A percentile compares a stretch with the other conserved stretches of the same genome.
Conservation (phyloP, 73 alveolate genomes). For the Paramecium tetraurelia region DNA sequence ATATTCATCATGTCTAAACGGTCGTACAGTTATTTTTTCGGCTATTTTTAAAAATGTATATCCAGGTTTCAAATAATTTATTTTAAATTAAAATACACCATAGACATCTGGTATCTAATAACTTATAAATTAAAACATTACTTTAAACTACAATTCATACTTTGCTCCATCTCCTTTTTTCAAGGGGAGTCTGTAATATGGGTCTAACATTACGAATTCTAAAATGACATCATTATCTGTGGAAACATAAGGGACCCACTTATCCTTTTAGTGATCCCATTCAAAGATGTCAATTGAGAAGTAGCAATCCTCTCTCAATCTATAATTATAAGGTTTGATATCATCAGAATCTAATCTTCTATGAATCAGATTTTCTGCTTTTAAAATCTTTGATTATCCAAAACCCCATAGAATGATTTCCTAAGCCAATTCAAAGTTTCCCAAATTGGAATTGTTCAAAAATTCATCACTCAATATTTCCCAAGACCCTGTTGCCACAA, state of each 20-base stretch:
- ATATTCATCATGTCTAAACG: slow-evolving; percentile 60
- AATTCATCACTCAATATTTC: slow-evolving; percentile 57
- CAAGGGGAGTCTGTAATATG: slow-evolving; percentile 40
- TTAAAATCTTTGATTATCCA: slow-evolving; percentile 24
- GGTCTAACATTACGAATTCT: slow-evolving; percentile 62
- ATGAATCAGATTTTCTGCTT: slow-evolving; percentile 46
- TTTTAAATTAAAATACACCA: slow-evolving; percentile 57
- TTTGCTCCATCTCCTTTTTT: slow-evolving; percentile 52
- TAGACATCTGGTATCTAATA: slow-evolving; percentile 52
- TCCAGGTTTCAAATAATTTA: slow-evolving; percentile 56
- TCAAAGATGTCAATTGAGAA: slow-evolving; percentile 48
- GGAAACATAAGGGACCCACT: slow-evolving; percentile 50
- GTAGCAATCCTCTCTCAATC: slow-evolving; percentile 46
- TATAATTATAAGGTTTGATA: slow-evolving; percentile 38
- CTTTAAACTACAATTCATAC: slow-evolving; percentile 40
- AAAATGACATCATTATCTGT: slow-evolving; percentile 31
- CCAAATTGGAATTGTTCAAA: slow-evolving; percentile 16
- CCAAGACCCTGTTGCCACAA: slow-evolving; percentile 52
- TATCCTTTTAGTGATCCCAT: neutral
- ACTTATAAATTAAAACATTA: neutral
- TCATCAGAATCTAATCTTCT: slow-evolving; percentile 55
- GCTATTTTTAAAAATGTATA: slow-evolving; percentile 48
- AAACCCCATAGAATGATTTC: slow-evolving; percentile 27
- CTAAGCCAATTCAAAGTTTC: neutral
- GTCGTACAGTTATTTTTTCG: slow-evolving; percentile 62